Evolutionary conservation across 129 eudicot genomes (phyloP).

Genomic region (Tagetes patula): DNA sequence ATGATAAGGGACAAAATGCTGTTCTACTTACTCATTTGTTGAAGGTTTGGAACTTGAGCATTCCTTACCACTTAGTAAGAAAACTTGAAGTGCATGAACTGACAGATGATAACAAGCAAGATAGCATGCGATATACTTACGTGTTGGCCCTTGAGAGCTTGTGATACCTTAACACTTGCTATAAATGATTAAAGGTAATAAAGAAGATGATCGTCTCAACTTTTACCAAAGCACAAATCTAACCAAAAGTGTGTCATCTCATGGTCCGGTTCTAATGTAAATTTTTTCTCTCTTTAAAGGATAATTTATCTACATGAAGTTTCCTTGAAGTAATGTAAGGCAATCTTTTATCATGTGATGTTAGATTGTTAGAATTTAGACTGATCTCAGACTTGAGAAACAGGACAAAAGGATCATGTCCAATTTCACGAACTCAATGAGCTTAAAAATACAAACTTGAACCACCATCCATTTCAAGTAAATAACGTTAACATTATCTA

Average conservation of each 20-base stretch:
- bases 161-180: background rate
- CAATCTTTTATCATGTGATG: constrained; percentile 7
- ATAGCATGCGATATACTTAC: background rate
- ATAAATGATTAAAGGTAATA: background rate
- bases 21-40: constrained; percentile 1
- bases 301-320: background rate
- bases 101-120: constrained; percentile 5
- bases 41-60: background rate
- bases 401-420: background rate
- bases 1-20: constrained; percentile 11
- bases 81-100: constrained; percentile 13
- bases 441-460: background rate
- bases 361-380: constrained; percentile 1
- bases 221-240: background rate
- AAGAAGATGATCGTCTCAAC: background rate
- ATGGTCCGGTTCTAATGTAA: background rate
- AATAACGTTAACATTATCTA: background rate
- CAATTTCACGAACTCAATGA: background rate
- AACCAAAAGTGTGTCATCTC: constrained; percentile 3
- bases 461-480: background rate
- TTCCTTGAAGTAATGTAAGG: background rate
- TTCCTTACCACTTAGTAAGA: constrained; percentile 6
- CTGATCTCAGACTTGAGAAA: background rate
- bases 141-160: constrained; percentile 9
- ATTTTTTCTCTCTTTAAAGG: constrained; percentile 2